phyloP scores from a whole-genome alignment of 2,329 filamentous ascomycete genomes.

The Ciborinia camelliae region DNA sequence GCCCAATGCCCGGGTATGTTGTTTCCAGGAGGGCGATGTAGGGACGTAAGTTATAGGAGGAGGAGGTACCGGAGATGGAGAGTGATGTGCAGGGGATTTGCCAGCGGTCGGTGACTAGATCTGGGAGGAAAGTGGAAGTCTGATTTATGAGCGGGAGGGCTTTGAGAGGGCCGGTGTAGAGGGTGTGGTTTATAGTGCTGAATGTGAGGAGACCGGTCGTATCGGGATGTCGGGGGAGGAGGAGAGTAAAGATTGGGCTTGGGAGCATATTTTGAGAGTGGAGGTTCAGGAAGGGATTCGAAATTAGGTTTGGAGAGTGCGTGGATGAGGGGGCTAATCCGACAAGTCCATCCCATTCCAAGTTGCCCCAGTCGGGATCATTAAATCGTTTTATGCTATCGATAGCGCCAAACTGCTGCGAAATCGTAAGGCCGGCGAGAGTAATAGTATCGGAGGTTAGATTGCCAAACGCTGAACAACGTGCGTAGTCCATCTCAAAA shows the following conservation, averaged over 20 bases:
- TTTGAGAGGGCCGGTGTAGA: neutral
- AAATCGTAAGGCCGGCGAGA: neutral
- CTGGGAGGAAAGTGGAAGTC: neutral
- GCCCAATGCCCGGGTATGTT: neutral
- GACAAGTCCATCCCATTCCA: conserved; percentile 16
- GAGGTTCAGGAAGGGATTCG: neutral
- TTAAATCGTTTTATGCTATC: neutral
- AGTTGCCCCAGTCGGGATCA: conserved; percentile 12
- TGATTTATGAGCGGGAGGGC: neutral
- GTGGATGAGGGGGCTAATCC: conserved; percentile 1
- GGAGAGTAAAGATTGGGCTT: conserved; percentile 1
- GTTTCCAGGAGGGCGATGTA: conserved; percentile 7
- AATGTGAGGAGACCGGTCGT: conserved; percentile 3
- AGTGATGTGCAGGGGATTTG: neutral
- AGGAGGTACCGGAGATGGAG: conserved; percentile 4
- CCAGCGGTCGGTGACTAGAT: neutral
- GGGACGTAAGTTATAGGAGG: neutral
- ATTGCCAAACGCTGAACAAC: conserved; percentile 1
- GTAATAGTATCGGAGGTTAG: conserved; percentile 1
- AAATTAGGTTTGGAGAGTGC: neutral
- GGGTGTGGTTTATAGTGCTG: neutral
- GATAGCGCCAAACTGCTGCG: conserved; percentile 5
- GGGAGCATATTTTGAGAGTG: neutral
- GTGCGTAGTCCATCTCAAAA: conserved; percentile 7
- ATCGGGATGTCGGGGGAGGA: neutral